Conservation (phyloP, 768 basidiomycete species). For the Lactarius pseudohatsudake region DNA sequence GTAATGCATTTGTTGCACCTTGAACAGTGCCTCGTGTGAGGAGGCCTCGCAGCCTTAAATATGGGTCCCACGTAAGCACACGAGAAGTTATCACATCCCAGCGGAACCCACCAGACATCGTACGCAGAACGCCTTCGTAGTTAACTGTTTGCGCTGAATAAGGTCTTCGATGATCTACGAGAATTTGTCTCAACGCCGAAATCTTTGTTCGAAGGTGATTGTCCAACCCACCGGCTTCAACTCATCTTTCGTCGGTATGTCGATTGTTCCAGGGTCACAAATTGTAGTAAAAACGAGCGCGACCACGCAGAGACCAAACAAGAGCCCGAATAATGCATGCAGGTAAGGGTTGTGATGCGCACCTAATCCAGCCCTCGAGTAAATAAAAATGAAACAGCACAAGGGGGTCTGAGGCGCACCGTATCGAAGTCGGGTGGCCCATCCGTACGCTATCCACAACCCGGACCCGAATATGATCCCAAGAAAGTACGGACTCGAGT, state of each 20-base stretch:
- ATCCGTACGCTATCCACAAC: conserved; percentile 8
- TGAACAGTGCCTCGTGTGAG: conserved; percentile 1
- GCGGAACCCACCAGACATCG: conserved; percentile 6
- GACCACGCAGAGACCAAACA: background rate
- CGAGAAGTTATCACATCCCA: background rate
- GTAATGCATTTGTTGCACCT: conserved; percentile 19
- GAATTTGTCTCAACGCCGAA: background rate
- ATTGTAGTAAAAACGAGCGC: background rate
- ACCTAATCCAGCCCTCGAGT: background rate
- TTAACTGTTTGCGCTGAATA: background rate
- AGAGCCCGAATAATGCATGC: background rate
- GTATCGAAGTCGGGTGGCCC: conserved; percentile 16
- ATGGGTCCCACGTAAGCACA: background rate
- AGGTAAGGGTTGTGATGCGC: background rate
- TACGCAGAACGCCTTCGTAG: background rate
- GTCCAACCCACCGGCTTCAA: conserved; percentile 7
- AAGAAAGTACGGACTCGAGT: background rate
- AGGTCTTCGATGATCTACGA: conserved; percentile 10
- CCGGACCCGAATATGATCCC: conserved; percentile 3
- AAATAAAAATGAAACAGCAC: background rate
- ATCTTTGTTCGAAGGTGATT: background rate
- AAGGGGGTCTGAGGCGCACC: background rate
- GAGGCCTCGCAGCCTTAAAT: background rate
- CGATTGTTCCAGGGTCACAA: conserved; percentile 14
- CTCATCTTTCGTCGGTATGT: background rate